Evolutionary conservation across 1,284 basidiomycete genomes (phyloP), one percentile per base, ranked within the genome.

Genomic region (Fomitopsis schrenkii): DNA sequence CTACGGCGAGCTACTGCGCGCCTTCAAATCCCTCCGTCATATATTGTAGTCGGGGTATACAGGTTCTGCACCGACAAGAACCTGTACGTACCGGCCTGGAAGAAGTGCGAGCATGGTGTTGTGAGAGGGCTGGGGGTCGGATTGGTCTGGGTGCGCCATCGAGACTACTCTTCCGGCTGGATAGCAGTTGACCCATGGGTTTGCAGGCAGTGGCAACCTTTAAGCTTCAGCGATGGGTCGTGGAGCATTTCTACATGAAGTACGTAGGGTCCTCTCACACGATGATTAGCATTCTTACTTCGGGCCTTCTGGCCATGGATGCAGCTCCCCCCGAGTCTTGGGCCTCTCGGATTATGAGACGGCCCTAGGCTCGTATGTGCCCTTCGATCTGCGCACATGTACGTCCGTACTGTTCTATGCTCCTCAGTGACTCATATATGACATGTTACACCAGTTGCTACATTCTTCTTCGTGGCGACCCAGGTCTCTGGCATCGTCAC

Each of bases 11-110:
- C 87, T 0, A 78, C 78, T 0, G 70, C 81, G 17, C 82, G 91
- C 45, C 79, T 94, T 52, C 76, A 82, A 35, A 89, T 91, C 67
- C 83, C 91, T 0, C 89, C 91, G 0, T 85, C 85, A 2, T 94
- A 93, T 68, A 84, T 86, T 40, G 70, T 90, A 2, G 90, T 94
- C 0, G 91, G 91, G 2, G 81, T 84, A 26, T 92, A 93, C 71
- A 75, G 91, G 48, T 76, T 94, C 0, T 80, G 84, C 67, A 90
- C 84, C 0, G 91, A 93, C 71, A 75, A 80, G 55, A 72, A 73
- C 9, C 75, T 94, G n/a, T 84, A 82, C 63, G 74, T 78, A 19
- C 88, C 90, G 7, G 84, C 87, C 12, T 93, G 90, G 90, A 77
- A 87, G 64, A 93, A 91, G 72, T 91, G 89, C 69, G 80, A 79